A percentile compares a stretch with the other conserved stretches of the same genome.
phyloP scores from a whole-genome alignment of 1,284 basidiomycete genomes.

The Microbotryum lychnidis-dioicae region DNA sequence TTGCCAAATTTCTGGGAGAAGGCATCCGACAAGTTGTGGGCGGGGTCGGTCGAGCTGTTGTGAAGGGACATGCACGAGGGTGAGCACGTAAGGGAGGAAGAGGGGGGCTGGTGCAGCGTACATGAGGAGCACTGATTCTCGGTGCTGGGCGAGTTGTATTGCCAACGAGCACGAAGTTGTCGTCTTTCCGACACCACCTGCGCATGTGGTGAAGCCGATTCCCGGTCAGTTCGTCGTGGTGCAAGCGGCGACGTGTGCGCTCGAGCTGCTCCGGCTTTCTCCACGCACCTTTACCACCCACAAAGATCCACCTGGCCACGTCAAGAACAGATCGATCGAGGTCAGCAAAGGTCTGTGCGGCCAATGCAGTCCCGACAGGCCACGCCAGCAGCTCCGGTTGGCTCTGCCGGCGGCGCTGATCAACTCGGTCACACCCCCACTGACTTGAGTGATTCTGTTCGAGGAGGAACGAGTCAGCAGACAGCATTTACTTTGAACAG shows the following conservation, averaged over 20 bases:
- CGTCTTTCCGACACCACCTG: slow-evolving; percentile 63
- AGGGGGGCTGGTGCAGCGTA: slow-evolving; percentile 44
- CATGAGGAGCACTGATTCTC: slow-evolving; percentile 90
- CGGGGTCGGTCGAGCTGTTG: slow-evolving; percentile 87
- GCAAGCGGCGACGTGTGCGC: neutral
- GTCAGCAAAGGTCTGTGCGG: no score
- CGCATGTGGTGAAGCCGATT: neutral
- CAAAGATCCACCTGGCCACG: slow-evolving; percentile 36
- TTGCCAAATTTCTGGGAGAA: slow-evolving; percentile 99
- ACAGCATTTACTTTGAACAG: neutral
- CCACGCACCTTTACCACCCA: slow-evolving; percentile 29
- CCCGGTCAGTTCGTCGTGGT: neutral
- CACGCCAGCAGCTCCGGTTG: neutral
- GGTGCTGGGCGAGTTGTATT: slow-evolving; percentile 77
- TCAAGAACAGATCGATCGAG: neutral
- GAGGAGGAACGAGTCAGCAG: neutral
- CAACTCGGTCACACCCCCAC: no score
- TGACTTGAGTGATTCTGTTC: slow-evolving; percentile 16
- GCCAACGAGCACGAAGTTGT: slow-evolving; percentile 91
- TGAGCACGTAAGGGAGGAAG: neutral
- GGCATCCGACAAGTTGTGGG: slow-evolving; percentile 96
- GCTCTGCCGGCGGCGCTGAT: neutral
- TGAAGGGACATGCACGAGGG: neutral
- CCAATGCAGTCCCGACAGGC: no score
- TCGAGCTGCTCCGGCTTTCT: neutral